Evolutionary conservation across 148 eudicot species (phyloP).

Genomic region (Chenopodium formosanum): DNA sequence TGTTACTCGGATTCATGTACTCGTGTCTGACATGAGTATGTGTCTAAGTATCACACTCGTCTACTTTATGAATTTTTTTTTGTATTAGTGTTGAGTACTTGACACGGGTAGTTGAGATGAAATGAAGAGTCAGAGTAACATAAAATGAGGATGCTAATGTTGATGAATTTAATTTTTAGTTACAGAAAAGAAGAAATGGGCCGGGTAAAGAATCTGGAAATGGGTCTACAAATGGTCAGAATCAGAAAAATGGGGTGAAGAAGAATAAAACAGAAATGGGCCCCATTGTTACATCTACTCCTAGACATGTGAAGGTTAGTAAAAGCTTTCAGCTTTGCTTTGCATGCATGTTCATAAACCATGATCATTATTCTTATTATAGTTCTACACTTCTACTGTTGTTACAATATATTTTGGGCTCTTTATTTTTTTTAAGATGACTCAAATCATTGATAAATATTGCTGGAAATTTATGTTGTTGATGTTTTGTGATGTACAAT

Average conservation of each 20-base stretch:
- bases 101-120: not conserved
- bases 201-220: slow-evolving; percentile 31
- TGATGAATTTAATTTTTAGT: not conserved
- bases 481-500: not conserved
- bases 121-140: not conserved
- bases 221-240: slow-evolving; percentile 17
- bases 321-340: slow-evolving; percentile 11
- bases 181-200: slow-evolving; percentile 38
- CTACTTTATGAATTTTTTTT: too few species aligned
- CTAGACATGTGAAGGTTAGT: slow-evolving; percentile 32
- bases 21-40: not conserved
- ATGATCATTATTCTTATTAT: not conserved
- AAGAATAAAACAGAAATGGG: slow-evolving; percentile 31
- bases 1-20: not conserved
- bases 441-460: not conserved
- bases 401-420: not conserved
- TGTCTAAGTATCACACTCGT: not conserved
- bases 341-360: slow-evolving; percentile 24
- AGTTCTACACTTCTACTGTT: not conserved
- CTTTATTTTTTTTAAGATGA: not conserved
- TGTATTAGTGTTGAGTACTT: not conserved
- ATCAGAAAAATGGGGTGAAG: slow-evolving; percentile 25
- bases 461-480: not conserved
- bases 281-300: not conserved
- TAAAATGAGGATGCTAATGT: not conserved